phyloP scores from a whole-genome alignment of 1,139 yeast species.

The Hyphopichia wangnamkhiaoensis region DNA sequence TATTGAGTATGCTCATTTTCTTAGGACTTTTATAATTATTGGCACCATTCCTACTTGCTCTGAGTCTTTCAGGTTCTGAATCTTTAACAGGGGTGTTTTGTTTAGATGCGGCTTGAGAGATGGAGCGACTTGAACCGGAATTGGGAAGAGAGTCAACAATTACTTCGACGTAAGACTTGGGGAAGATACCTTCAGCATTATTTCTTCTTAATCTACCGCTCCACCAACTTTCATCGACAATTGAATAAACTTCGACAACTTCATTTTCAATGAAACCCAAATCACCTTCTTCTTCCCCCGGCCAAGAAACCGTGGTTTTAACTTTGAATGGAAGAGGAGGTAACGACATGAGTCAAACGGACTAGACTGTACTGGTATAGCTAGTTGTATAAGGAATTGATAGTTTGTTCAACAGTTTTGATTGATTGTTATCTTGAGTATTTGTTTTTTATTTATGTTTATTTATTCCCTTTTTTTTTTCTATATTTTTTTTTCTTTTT shows the following conservation, averaged over 20 bases:
- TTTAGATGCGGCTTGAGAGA: slow-evolving; percentile 11
- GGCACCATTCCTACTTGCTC: slow-evolving; percentile 15
- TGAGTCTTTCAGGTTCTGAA: slow-evolving; percentile 11
- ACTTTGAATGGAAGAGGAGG: slow-evolving; percentile 68
- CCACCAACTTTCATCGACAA: slow-evolving; percentile 93
- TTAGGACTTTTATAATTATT: slow-evolving; percentile 15
- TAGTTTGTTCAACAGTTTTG: too few species aligned
- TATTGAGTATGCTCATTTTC: slow-evolving; percentile 13
- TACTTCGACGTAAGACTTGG: slow-evolving; percentile 79
- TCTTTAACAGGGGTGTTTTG: slow-evolving; percentile 21
- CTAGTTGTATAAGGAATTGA: too few species aligned
- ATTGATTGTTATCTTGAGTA: too few species aligned
- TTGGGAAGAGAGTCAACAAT: slow-evolving; percentile 31
- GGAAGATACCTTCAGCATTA: slow-evolving; percentile 82
- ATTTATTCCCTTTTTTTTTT: too few species aligned
- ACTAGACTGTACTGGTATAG: not conserved
- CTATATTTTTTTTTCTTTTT: too few species aligned
- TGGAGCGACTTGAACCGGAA: slow-evolving; percentile 16
- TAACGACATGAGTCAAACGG: slow-evolving; percentile 4
- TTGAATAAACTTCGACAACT: slow-evolving; percentile 73
- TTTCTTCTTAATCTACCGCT: slow-evolving; percentile 80
- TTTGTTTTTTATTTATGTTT: too few species aligned
- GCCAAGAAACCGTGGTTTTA: slow-evolving; percentile 82
- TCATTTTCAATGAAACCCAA: slow-evolving; percentile 94
- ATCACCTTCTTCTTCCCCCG: slow-evolving; percentile 85